Evolutionary conservation across 208 protist genomes (phyloP), one percentile per base, ranked within the genome.

Genomic region (Trypanosoma rangeli): DNA sequence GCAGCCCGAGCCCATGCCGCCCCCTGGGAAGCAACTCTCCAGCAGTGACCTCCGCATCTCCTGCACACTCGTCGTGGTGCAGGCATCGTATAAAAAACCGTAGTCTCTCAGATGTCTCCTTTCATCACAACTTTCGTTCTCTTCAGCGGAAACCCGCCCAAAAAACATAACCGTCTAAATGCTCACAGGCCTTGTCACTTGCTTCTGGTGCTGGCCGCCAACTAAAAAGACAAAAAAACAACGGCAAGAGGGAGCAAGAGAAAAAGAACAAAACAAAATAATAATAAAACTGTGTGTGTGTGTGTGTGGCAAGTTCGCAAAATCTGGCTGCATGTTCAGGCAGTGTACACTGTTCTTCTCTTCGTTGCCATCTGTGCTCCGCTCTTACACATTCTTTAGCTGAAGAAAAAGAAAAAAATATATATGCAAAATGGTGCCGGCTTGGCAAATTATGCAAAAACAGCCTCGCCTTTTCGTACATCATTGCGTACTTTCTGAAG

Each of bases 21-120:
- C 87, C 15, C 83, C 87, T 1, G 85, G 82, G 70, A 80, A 93
- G 76, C 85, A 93, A 46, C 64, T 59, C 70, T 93, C 87, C 20
- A 93, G 66, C 52, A 87, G 53, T 20, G 85, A 93, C n/a, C 75
- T 74, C 37, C 77, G 74, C 80, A 93, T 90, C 71, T 93, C 87
- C 22, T 87, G 83, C 13, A 90, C 56, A 53, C 87, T 93, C 70
- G 74, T 85, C 57, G 87, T 89, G n/a, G 83, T 93, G 49, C 67
- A 73, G 42, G 80, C 85, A 70, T 90, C 84, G 54, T 83, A 86
- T 63, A 85, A 87, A 46, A 70, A 70, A 49, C 58, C 33, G 42
- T 37, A 60, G 31, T 66, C 46, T 37, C 61, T 48, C 22, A 66
- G n/a, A 12, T 3, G 48, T 20, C 28, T 52, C 16, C 10, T 22